Conservation (phyloP, 148 eudicot species). For the Cornus kousa region DNA sequence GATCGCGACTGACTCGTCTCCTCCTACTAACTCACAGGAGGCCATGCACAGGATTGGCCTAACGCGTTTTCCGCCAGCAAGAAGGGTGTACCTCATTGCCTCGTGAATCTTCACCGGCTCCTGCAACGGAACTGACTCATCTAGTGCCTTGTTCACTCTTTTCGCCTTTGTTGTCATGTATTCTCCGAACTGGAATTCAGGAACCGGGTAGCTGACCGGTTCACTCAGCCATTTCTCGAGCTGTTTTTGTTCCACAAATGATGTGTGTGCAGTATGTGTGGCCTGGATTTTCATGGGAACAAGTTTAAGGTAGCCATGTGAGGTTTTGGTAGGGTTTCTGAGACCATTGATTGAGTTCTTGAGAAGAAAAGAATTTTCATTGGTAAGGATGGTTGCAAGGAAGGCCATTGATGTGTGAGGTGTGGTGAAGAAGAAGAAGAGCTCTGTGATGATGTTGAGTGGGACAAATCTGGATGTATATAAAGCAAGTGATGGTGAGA, state of each 20-base stretch:
- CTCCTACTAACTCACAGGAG: constrained; percentile 38
- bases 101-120: constrained; percentile 34
- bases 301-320: neutral
- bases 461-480: neutral
- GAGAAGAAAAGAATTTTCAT: constrained; percentile 15
- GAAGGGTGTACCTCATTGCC: constrained; percentile 44
- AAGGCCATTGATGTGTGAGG: neutral
- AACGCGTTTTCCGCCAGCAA: constrained; percentile 31
- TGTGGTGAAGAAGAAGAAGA: neutral
- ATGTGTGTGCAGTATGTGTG: neutral
- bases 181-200: constrained; percentile 23
- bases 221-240: constrained; percentile 7
- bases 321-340: constrained; percentile 9
- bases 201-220: neutral
- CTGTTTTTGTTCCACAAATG: neutral
- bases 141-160: constrained; percentile 28
- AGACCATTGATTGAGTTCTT: neutral
- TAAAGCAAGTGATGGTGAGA: neutral
- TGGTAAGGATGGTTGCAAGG: neutral
- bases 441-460: neutral
- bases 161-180: constrained; percentile 30
- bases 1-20: constrained; percentile 20
- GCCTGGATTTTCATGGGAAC: constrained; percentile 5
- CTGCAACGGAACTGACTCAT: constrained; percentile 28
- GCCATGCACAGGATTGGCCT: constrained; percentile 38